Percentiles rank a stretch among this genome's conserved stretches.
Conservation (phyloP, 179 eudicot genomes). For the Camellia oleifera region DNA sequence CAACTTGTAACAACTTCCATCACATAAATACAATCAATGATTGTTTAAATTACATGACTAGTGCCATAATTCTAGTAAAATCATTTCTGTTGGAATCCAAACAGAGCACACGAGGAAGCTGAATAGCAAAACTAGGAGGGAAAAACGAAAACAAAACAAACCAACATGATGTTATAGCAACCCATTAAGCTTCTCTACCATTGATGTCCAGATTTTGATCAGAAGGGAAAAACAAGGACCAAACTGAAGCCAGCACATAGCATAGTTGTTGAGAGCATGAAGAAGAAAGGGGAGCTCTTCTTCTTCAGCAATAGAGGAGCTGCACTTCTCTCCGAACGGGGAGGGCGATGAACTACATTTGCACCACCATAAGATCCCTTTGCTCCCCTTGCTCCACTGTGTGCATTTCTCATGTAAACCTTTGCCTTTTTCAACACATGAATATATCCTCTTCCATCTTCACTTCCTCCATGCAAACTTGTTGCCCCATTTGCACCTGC, state of each 20-base stretch:
- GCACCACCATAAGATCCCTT: conserved; percentile 20
- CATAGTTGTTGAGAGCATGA: conserved; percentile 7
- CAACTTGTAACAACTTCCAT: too few relatives aligned
- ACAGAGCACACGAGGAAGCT: not conserved
- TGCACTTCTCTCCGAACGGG: conserved; percentile 2
- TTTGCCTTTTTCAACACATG: not conserved
- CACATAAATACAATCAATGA: too few relatives aligned
- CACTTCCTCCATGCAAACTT: not conserved
- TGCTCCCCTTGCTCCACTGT: not conserved
- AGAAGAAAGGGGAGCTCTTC: conserved; percentile 7
- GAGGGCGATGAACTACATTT: conserved; percentile 7
- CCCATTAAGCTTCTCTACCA: not conserved
- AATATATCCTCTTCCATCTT: not conserved
- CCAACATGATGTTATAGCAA: not conserved
- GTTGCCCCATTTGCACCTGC: conserved; percentile 13
- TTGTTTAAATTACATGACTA: too few relatives aligned
- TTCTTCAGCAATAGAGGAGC: not conserved
- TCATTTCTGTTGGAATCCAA: not conserved
- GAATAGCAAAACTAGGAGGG: too few relatives aligned
- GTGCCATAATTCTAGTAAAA: too few relatives aligned
- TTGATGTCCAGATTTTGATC: not conserved
- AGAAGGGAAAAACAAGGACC: not conserved
- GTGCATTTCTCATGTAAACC: not conserved
- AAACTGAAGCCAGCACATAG: not conserved
- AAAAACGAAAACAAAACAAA: not conserved